Percentiles rank a stretch among this genome's conserved stretches.
These are phyloP conservation scores for Vachellia collinsii DNA, from an alignment of 306 rosid species.

Conservation along the genomic window DNA sequence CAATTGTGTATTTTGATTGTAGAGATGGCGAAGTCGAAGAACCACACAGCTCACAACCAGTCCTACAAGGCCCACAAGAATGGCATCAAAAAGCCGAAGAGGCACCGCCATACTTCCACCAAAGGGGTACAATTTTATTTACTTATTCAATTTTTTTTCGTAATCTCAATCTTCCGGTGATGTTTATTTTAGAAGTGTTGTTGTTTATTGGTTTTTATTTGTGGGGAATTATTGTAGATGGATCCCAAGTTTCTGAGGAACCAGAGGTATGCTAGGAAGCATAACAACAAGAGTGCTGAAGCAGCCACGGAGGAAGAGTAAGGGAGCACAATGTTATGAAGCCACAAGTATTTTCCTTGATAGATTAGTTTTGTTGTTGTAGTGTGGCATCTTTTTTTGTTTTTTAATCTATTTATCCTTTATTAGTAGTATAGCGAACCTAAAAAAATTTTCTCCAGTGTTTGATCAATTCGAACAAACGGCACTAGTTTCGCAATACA, in stretches of 20 bases:
- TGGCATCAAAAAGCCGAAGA: constrained; percentile 33
- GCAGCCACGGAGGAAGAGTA: constrained; percentile 66
- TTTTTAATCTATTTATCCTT: constrained; percentile 2
- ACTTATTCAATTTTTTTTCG: background rate
- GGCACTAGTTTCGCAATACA: background rate
- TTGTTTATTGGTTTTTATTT: background rate
- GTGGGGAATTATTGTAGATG: constrained; percentile 56
- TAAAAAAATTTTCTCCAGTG: background rate
- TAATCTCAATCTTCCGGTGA: background rate
- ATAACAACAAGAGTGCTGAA: constrained; percentile 72
- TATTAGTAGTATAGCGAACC: constrained; percentile 18
- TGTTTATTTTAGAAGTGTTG: background rate
- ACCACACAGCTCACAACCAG: constrained; percentile 99
- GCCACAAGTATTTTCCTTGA: constrained; percentile 26
- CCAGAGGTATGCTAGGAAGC: constrained; percentile 99
- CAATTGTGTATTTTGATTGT: constrained; percentile 10
- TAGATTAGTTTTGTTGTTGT: constrained; percentile 21
- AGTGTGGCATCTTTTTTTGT: background rate
- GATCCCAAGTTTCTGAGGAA: constrained; percentile 98
- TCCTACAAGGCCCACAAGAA: constrained; percentile 68
- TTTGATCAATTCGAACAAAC: constrained; percentile 28
- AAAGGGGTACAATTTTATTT: constrained; percentile 1
- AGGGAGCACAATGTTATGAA: constrained; percentile 20
- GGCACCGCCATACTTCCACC: constrained; percentile 32
- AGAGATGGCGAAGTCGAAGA: constrained; percentile 99